phyloP scores from a whole-genome alignment of 78 protist species.

The Salpingoeca rosetta region DNA sequence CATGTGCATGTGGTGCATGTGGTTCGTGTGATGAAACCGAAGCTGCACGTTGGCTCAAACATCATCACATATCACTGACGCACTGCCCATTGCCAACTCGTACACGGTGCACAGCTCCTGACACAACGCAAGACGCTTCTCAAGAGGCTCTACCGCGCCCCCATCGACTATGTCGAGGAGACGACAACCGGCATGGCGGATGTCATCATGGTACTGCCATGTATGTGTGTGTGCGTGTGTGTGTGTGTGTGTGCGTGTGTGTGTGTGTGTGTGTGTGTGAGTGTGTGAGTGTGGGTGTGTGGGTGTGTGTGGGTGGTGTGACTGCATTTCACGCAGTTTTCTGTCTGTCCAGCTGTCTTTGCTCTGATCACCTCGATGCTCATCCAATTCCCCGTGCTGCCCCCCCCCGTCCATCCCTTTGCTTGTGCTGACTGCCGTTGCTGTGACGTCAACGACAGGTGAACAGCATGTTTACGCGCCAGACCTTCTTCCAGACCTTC shows the following conservation, averaged over 20 bases:
- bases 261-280: too few relatives aligned
- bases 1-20: too few relatives aligned
- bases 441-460: constrained; percentile 9
- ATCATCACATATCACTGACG: too few relatives aligned
- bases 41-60: too few relatives aligned
- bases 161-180: constrained; percentile 89
- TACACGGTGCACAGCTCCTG: constrained; percentile 28
- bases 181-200: constrained; percentile 37
- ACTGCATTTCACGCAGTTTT: too few relatives aligned
- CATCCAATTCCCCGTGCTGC: neutral
- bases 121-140: constrained; percentile 26
- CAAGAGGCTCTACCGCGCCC: constrained; percentile 68
- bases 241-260: too few relatives aligned
- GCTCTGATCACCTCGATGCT: too few relatives aligned
- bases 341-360: too few relatives aligned
- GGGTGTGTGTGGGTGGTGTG: too few relatives aligned
- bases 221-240: neutral
- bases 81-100: too few relatives aligned
- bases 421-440: neutral
- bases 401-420: neutral
- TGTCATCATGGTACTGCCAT: neutral
- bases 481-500: constrained; percentile 43
- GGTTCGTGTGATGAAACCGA: too few relatives aligned
- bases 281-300: too few relatives aligned
- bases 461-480: constrained; percentile 67